phyloP scores from a whole-genome alignment of 2,329 filamentous ascomycete genomes.

The Pseudopyrenochaeta lycopersici region DNA sequence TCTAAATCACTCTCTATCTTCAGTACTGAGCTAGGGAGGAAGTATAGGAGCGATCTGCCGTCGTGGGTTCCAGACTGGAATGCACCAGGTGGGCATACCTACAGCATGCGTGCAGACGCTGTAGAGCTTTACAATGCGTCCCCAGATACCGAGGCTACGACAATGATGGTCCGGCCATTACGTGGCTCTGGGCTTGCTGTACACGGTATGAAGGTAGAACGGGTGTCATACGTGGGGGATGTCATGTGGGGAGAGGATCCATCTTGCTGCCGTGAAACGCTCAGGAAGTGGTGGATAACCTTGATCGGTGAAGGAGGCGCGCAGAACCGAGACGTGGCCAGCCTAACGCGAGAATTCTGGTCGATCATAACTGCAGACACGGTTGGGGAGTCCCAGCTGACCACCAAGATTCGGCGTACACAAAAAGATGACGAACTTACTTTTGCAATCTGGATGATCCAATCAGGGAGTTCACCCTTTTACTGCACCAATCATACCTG shows the following conservation, averaged over 20 bases:
- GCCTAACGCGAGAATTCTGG: too few relatives aligned
- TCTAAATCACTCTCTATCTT: slow-evolving; percentile 10
- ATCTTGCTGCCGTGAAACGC: not conserved
- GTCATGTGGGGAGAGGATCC: not conserved
- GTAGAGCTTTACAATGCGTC: slow-evolving; percentile 6
- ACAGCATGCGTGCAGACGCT: slow-evolving; percentile 1
- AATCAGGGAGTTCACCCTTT: too few relatives aligned
- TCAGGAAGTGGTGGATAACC: not conserved
- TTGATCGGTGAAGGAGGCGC: not conserved
- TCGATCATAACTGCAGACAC: too few relatives aligned
- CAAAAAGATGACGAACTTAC: too few relatives aligned
- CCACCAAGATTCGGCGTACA: too few relatives aligned
- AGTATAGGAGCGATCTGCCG: slow-evolving; percentile 22
- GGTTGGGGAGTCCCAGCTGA: too few relatives aligned
- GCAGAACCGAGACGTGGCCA: too few relatives aligned
- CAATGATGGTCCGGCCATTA: too few relatives aligned
- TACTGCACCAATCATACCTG: too few relatives aligned
- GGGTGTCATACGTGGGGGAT: not conserved
- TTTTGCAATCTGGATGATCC: not conserved
- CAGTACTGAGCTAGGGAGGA: slow-evolving; percentile 21
- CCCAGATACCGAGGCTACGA: not conserved
- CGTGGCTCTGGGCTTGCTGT: too few relatives aligned
- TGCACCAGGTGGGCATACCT: slow-evolving; percentile 8
- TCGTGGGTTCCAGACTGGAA: slow-evolving; percentile 34
- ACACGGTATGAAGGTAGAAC: too few relatives aligned